Percentiles rank a stretch among this genome's conserved stretches.
These are phyloP conservation scores for Malus sieversii DNA, from an alignment of 306 rosid genomes.

Conservation along the genomic window DNA sequence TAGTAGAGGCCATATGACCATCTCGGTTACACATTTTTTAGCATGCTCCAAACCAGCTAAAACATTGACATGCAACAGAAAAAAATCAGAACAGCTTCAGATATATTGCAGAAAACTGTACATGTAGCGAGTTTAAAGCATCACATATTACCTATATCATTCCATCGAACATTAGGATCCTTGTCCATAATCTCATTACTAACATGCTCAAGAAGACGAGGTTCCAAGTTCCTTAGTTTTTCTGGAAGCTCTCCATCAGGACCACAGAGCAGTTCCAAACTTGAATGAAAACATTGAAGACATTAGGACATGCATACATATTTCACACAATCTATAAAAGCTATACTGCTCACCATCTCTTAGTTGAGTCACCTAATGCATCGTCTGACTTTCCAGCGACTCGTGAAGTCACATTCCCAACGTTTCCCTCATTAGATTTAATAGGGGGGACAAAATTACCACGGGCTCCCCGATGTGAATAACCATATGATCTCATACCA, in stretches of 20 bases:
- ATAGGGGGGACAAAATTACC: constrained; percentile 92
- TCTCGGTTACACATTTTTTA: constrained; percentile 73
- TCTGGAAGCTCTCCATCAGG: constrained; percentile 99
- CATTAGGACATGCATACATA: constrained; percentile 17
- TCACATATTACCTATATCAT: constrained; percentile 38
- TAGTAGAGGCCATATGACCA: constrained; percentile 85
- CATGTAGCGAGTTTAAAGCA: constrained; percentile 7
- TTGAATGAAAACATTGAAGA: constrained; percentile 27
- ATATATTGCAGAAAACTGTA: constrained; percentile 4
- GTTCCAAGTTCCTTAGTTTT: constrained; percentile 89
- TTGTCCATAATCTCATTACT: constrained; percentile 95
- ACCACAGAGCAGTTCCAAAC: constrained; percentile 84
- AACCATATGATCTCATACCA: constrained; percentile 68
- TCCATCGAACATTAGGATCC: constrained; percentile 82
- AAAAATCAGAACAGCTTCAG: constrained; percentile 19
- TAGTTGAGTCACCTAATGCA: constrained; percentile 70
- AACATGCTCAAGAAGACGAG: constrained; percentile 90
- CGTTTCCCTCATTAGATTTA: constrained; percentile 54
- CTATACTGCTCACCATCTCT: constrained; percentile 67
- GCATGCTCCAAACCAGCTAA: constrained; percentile 92
- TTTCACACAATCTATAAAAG: not conserved
- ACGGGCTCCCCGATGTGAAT: constrained; percentile 68
- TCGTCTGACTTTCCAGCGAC: constrained; percentile 65
- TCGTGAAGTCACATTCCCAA: constrained; percentile 57
- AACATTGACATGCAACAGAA: constrained; percentile 7